phyloP scores from a whole-genome alignment of 78 protist species.

The Monosiga brevicollis region DNA sequence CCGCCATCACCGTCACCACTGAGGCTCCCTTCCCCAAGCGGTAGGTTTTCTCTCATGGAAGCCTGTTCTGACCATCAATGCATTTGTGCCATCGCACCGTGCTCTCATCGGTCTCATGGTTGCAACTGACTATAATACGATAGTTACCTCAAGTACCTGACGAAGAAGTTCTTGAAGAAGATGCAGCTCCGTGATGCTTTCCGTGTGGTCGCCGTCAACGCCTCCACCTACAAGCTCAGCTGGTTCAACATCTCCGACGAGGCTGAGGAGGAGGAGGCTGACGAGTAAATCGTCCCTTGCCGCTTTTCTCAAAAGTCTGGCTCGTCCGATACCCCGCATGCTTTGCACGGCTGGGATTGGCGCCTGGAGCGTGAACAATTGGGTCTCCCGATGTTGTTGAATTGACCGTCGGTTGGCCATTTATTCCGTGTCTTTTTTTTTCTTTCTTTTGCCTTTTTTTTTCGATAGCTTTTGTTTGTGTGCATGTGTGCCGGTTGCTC shows the following conservation, averaged over 20 bases:
- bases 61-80: too few relatives aligned
- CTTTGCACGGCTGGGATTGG: background rate
- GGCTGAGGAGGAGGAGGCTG: constrained; percentile 37
- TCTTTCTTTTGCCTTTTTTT: too few relatives aligned
- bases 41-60: too few relatives aligned
- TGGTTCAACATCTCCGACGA: constrained; percentile 63
- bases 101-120: too few relatives aligned
- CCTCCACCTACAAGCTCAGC: constrained; percentile 57
- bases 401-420: too few relatives aligned
- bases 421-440: too few relatives aligned
- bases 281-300: background rate
- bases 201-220: constrained; percentile 75
- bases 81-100: too few relatives aligned
- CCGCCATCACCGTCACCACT: background rate
- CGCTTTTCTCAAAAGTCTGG: background rate
- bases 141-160: constrained; percentile 85
- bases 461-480: background rate
- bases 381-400: background rate
- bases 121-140: too few relatives aligned
- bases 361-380: background rate
- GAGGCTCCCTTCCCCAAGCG: background rate
- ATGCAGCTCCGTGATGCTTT: constrained; percentile 70
- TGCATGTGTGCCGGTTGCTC: too few relatives aligned
- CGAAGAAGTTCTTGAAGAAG: constrained; percentile 91
- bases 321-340: background rate